Evolutionary conservation across 352 stramenopile species (phyloP).

Genomic region (Pythium myriotylum): DNA sequence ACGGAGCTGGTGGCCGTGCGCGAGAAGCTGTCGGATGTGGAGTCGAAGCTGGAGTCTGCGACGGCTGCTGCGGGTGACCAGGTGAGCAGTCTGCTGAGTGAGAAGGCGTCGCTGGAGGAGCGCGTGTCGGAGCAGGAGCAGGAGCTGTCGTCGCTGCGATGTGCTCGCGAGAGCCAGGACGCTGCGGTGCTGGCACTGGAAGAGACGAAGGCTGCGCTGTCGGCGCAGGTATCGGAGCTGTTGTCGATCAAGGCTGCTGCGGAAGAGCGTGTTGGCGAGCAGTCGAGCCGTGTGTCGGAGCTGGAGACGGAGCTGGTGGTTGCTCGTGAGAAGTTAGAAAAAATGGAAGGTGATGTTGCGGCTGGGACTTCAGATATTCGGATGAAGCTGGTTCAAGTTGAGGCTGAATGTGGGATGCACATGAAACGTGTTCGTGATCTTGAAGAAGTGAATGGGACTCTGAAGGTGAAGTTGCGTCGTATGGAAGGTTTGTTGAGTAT

Average conservation of each 20-base stretch:
- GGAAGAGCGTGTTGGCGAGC: constrained; percentile 9
- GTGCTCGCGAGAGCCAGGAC: constrained; percentile 16
- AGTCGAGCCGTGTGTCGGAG: constrained; percentile 21
- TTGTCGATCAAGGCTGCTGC: not conserved
- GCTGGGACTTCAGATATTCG: not conserved
- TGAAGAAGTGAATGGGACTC: not conserved
- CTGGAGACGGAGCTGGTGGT: constrained; percentile 10
- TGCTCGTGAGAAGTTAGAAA: constrained; percentile 3
- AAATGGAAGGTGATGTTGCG: not conserved
- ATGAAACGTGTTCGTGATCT: not conserved
- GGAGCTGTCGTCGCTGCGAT: constrained; percentile 13
- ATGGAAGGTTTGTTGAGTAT: not conserved
- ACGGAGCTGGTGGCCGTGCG: no score
- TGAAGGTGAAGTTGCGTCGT: constrained; percentile 2
- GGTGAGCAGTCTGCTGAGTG: constrained; percentile 7
- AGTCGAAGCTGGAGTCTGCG: no score
- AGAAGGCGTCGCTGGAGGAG: constrained; percentile 20
- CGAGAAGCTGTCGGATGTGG: no score
- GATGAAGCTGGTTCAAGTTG: not conserved
- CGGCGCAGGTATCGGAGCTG: constrained; percentile 15
- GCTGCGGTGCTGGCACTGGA: constrained; percentile 19
- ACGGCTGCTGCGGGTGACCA: no score
- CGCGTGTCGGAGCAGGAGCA: constrained; percentile 24
- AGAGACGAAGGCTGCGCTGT: constrained; percentile 13
- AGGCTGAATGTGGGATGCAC: not conserved